Evolutionary conservation across 805 yeast genomes (phyloP).

Genomic region (Sugiyamaella boreocaroliniensis): DNA sequence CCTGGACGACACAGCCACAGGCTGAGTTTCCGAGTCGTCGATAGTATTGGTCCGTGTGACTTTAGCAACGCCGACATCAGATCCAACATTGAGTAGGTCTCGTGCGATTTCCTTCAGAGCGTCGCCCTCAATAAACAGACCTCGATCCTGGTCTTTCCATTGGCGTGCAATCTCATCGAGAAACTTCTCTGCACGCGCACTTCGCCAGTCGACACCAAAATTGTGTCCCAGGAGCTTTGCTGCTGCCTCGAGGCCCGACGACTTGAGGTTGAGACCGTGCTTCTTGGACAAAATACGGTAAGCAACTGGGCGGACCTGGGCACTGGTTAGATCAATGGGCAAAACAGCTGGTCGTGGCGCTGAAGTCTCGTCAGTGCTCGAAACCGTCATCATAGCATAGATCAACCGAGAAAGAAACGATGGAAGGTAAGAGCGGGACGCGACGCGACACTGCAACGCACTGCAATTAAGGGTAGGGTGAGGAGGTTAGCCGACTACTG

Average conservation of each 20-base stretch:
- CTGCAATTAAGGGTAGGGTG: not conserved
- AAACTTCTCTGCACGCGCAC: constrained; percentile 51
- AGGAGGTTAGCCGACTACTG: not conserved
- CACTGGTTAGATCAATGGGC: constrained; percentile 73
- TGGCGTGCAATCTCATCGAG: constrained; percentile 70
- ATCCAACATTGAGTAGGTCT: constrained; percentile 39
- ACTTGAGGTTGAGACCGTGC: constrained; percentile 82
- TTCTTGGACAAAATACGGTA: constrained; percentile 86
- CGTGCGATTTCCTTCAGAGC: constrained; percentile 57
- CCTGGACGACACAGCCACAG: not conserved
- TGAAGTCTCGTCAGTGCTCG: not conserved
- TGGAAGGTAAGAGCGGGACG: not conserved
- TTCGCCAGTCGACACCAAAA: constrained; percentile 85
- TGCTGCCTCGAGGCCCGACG: constrained; percentile 68
- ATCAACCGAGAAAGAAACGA: not conserved
- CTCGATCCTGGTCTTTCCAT: constrained; percentile 89
- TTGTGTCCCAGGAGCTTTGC: constrained; percentile 69
- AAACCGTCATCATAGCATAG: not conserved
- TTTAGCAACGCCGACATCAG: not conserved
- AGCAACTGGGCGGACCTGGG: constrained; percentile 84
- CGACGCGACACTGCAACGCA: not conserved
- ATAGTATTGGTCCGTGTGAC: not conserved
- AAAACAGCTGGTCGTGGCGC: constrained; percentile 38
- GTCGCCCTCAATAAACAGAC: constrained; percentile 74
- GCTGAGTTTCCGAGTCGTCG: not conserved